Base-by-base conservation (phyloP, 139 green algal genomes). In the Chlorella sorokiniana region DNA sequence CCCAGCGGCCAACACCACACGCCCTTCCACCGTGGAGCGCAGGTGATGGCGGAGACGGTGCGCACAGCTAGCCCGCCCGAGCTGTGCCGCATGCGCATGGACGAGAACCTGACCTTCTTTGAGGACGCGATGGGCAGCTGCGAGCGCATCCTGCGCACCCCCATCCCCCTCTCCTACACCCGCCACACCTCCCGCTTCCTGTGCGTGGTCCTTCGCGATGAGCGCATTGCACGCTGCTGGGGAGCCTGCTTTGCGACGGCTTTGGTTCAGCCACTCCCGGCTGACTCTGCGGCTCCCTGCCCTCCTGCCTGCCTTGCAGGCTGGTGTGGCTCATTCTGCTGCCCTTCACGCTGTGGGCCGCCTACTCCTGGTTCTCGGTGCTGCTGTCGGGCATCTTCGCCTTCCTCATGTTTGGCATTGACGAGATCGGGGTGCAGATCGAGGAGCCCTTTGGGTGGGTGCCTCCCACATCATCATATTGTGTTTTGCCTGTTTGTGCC, bases 381-480 rank as follows among this genome's bases (percentile, higher is more conserved):
- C 85, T 88, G 14, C 78, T 91, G 16, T 89, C 79, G 40, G 75
- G 68, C 10, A 75, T 91, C 76, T 89, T 96, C 42, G 78, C 89
- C 38, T 93, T 93, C 77, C 84, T 97, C 69, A 87, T 97, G 86
- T 86, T 94, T 83, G 93, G 91, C 54, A 97, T 97, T 62, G 93
- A 97, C 64, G 92, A 96, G 76, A 95, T 97, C 74, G 93, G 93
- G 25, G 88, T 97, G 41, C 78, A 83, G 65, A 83, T 83, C 20
- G 78, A 83, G 76, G 84, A 88, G 67, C 85, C 81, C 25, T 87
- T 82, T 38, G 81, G 83, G 82, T 86, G 76, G n/a, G n/a, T n/a
- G n/a, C n/a, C n/a, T n/a, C n/a, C n/a, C n/a, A n/a, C n/a, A n/a
- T n/a, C n/a, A n/a, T n/a, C n/a, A n/a, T n/a, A n/a, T n/a, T n/a